Evolutionary conservation across 208 protist genomes (phyloP), one percentile per base, ranked within the genome.

Genomic region (Endotrypanum monterogeii): DNA sequence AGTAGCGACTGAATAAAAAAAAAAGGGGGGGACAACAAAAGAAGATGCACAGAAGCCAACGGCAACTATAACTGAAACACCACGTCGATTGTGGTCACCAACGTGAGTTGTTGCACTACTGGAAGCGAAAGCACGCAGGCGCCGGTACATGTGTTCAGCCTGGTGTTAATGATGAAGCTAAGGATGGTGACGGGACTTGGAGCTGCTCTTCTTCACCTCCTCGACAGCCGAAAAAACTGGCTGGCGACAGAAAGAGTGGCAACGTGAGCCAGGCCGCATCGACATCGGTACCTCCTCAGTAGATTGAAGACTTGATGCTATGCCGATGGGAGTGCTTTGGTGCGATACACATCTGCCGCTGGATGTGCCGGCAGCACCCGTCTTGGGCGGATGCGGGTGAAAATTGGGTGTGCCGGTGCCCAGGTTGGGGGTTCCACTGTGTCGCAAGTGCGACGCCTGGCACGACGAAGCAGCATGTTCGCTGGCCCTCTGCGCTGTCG

Each of bases 191-290:
- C 54, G 68, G 11, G 68, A 48, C 57, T 48, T 51, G 46, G 30
- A 44, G 44, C 58, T 67, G 30, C 46, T 67, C 62, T 12, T 51
- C 37, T 18, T 58, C 41, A 58, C 67, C 70, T 81, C 76, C 71
- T 81, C 76, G 1, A 81, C 62, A 8, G 76, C 69, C 5, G 76
- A 76, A 28, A 81, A 81, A 46, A 81, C 56, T 4, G 76, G 69
- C 35, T 51, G 70, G 30, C 76, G 70, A 60, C 30, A 61, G 65
- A 81, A 81, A 20, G 76, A 81, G 28, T 76, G 76, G 7, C 71
- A 65, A 0, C 66, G 71, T 46, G 46, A 52, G 16, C 54, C 54
- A 7, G 63, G 37, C 1, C 71, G 46, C 14, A 28, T 25, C 37
- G 35, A 1, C 57, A 73, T 72, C 35, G 39, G 65, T 66, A 48